These are phyloP conservation scores for Pythium rishiriense DNA, from an alignment of 352 stramenopile genomes.

Conservation along the genomic window DNA sequence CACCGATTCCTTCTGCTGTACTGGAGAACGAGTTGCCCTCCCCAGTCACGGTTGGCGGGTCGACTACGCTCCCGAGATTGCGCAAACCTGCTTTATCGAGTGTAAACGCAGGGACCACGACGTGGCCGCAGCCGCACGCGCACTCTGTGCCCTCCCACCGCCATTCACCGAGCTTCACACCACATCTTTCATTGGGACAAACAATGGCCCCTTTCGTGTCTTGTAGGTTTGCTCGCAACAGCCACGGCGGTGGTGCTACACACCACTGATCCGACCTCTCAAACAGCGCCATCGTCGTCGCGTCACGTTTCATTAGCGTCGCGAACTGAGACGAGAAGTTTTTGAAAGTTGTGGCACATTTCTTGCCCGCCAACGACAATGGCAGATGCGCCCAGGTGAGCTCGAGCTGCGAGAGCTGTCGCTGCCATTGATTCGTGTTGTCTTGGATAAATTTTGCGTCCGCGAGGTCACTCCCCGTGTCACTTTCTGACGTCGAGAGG, in stretches of 20 bases:
- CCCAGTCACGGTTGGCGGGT: background rate
- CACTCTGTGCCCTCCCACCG: constrained; percentile 12
- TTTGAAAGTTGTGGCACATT: background rate
- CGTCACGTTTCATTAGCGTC: constrained; percentile 3
- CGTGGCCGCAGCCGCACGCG: constrained; percentile 36
- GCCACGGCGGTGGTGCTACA: constrained; percentile 21
- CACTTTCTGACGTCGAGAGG: constrained; percentile 3
- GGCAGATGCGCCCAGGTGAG: background rate
- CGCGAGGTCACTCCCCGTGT: background rate
- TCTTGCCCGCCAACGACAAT: background rate
- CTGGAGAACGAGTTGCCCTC: background rate
- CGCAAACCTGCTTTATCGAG: constrained; percentile 53
- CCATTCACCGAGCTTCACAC: constrained; percentile 10
- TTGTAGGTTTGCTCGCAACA: constrained; percentile 8
- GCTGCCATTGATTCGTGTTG: constrained; percentile 17
- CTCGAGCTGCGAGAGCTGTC: constrained; percentile 7
- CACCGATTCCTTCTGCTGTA: background rate
- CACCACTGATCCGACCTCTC: constrained; percentile 9
- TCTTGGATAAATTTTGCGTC: constrained; percentile 9
- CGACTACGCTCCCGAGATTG: constrained; percentile 47
- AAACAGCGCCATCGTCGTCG: background rate
- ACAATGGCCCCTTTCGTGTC: constrained; percentile 8
- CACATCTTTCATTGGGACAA: constrained; percentile 21
- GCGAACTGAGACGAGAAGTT: constrained; percentile 9
- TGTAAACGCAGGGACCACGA: constrained; percentile 42